phyloP scores from a whole-genome alignment of 495 filamentous ascomycete genomes.

The Acidomyces sp. region DNA sequence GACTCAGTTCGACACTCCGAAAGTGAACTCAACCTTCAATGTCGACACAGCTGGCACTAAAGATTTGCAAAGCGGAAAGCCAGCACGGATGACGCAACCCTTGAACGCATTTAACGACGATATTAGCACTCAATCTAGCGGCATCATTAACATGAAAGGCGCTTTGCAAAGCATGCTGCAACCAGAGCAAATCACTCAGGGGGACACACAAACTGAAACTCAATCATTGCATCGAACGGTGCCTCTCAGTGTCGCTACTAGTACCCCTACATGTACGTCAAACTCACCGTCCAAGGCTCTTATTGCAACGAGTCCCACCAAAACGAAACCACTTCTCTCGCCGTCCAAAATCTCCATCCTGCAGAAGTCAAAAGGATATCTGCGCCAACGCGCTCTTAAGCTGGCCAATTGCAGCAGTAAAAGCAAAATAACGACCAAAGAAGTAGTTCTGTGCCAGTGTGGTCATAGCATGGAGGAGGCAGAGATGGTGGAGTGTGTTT shows the following conservation, averaged over 20 bases:
- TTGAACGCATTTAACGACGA: no score
- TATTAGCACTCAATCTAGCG: constrained; percentile 9
- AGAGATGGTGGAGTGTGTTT: constrained; percentile 36
- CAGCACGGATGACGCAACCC: no score
- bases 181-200: constrained; percentile 11
- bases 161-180: constrained; percentile 13
- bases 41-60: no score
- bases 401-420: background rate
- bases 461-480: constrained; percentile 31
- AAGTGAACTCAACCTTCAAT: constrained; percentile 14
- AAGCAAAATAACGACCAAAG: background rate
- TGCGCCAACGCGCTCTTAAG: background rate
- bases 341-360: constrained; percentile 3
- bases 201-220: constrained; percentile 15
- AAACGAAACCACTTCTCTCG: background rate
- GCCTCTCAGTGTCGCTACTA: background rate
- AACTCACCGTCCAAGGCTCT: background rate
- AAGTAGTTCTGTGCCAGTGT: constrained; percentile 32
- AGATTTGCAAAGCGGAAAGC: no score
- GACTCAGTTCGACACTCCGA: constrained; percentile 11
- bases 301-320: background rate
- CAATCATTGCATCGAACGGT: no score
- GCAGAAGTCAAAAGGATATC: constrained; percentile 13
- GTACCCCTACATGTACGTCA: constrained; percentile 8
- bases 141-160: constrained; percentile 7